Base-by-base conservation (phyloP, 257 asterid genomes). In the Nemophila menziesii region DNA sequence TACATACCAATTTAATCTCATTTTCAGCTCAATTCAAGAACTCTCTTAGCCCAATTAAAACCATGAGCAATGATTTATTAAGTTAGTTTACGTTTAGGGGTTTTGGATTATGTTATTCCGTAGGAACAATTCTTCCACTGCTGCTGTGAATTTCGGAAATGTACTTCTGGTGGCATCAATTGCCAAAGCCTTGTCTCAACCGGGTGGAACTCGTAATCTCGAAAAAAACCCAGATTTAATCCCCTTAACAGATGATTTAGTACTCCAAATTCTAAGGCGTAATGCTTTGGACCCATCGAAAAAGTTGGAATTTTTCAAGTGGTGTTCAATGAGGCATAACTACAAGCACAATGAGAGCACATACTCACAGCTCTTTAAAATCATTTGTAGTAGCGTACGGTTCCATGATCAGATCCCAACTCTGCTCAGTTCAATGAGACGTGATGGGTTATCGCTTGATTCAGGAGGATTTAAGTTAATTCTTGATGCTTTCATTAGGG, bases 241-340 rank as follows among this genome's bases (percentile, higher is more conserved):
- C 43, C 59, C 69, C 39, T 46, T 89, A 41, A 67, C 85, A 2
- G 78, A 80, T 52, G 78, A 67, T 44, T 64, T 76, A 22, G 87
- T 89, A 29, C 79, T 78, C 22, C 82, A 65, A 33, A 51, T 85
- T 22, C 80, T 89, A 45, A 68, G 66, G 20, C 80, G 87, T 7
- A 70, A 68, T 18, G 74, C 84, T 20, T 68, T 89, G 16, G 78
- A 68, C 17, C 68, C 72, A 2, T 46, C 74, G 17, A 79, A 26
- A 44, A 84, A 74, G 50, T 50, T 89, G 51, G 80, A 66, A 5
- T 89, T 89, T 60, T 87, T 87, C 70, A 57, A 44, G 16, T 83
- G 95, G 92, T 78, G 89, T 57, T 75, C 86, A 12, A 53, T 64
- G 16, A 73, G 71, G 66, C 82, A 60, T 38, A 64, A 67, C 52